phyloP scores from a whole-genome alignment of 371 early-diverging fungal genomes.

The Mucor racemosus region DNA sequence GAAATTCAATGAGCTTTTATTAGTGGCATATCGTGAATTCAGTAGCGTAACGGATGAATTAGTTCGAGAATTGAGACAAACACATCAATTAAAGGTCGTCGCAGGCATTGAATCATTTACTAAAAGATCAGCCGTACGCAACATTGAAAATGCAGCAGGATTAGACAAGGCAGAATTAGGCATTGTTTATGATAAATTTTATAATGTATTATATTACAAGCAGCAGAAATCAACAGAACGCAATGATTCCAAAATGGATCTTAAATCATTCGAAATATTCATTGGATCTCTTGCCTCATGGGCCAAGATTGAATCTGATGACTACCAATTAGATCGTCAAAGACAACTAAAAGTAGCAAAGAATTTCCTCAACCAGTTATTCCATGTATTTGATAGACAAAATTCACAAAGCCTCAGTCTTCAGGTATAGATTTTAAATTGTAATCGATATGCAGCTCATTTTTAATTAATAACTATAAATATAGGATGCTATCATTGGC shows the following conservation, averaged over 20 bases:
- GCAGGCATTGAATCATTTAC: conserved; percentile 94
- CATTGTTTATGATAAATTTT: conserved; percentile 88
- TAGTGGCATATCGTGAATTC: conserved; percentile 93
- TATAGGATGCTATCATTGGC: conserved; percentile 80
- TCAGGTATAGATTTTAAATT: conserved; percentile 29
- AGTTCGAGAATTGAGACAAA: conserved; percentile 83
- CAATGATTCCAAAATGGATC: conserved; percentile 62
- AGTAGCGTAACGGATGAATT: conserved; percentile 77
- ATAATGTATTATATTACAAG: conserved; percentile 80
- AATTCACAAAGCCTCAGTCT: conserved; percentile 68
- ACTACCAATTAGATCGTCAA: conserved; percentile 36
- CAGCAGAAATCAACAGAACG: conserved; percentile 41
- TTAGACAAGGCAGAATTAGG: conserved; percentile 88
- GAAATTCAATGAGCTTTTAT: conserved; percentile 91
- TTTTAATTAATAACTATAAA: not conserved
- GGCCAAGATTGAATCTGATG: conserved; percentile 49
- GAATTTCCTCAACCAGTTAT: conserved; percentile 57
- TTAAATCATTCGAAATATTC: conserved; percentile 66
- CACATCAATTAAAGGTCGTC: conserved; percentile 93
- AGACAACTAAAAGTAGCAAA: conserved; percentile 47
- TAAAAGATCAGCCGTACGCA: conserved; percentile 86
- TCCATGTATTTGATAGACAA: conserved; percentile 60
- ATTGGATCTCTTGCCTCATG: conserved; percentile 60
- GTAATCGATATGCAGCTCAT: not conserved
- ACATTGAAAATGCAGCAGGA: conserved; percentile 71